These are phyloP conservation scores for Oemleria cerasiformis DNA, from an alignment of 306 rosid species.

Conservation along the genomic window DNA sequence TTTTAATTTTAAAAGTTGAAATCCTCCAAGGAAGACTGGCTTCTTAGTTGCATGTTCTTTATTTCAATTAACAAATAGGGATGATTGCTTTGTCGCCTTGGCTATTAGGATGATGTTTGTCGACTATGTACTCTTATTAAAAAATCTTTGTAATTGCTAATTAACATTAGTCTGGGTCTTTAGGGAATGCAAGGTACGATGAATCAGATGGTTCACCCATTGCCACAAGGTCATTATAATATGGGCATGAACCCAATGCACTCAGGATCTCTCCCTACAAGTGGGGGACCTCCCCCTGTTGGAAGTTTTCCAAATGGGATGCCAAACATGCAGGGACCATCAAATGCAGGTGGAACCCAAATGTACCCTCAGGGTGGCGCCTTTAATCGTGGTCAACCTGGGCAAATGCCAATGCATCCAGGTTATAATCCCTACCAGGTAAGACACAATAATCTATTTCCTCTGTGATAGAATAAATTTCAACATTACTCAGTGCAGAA, in stretches of 20 bases:
- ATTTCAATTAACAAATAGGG: neutral
- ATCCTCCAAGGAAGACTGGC: neutral
- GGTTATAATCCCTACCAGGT: constrained; percentile 98
- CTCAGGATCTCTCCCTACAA: constrained; percentile 66
- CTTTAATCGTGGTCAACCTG: constrained; percentile 75
- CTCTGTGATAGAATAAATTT: constrained; percentile 2
- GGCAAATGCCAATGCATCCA: constrained; percentile 88
- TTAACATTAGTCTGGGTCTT: neutral
- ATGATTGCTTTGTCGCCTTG: neutral
- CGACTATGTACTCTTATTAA: neutral
- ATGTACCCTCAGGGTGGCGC: constrained; percentile 78
- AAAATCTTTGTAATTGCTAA: neutral
- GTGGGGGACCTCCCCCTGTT: constrained; percentile 59
- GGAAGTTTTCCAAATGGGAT: constrained; percentile 66
- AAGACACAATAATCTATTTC: constrained; percentile 11
- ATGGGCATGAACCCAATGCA: constrained; percentile 95
- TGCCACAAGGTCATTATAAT: constrained; percentile 75
- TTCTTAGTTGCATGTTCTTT: neutral
- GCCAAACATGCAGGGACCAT: constrained; percentile 85
- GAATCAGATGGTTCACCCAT: constrained; percentile 79
- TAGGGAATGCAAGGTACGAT: constrained; percentile 92
- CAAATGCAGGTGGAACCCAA: constrained; percentile 53
- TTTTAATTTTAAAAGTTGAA: neutral
- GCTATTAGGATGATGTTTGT: neutral
- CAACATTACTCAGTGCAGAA: neutral